Conservation (phyloP, 257 asterid genomes). For the Solanum bukasovii region DNA sequence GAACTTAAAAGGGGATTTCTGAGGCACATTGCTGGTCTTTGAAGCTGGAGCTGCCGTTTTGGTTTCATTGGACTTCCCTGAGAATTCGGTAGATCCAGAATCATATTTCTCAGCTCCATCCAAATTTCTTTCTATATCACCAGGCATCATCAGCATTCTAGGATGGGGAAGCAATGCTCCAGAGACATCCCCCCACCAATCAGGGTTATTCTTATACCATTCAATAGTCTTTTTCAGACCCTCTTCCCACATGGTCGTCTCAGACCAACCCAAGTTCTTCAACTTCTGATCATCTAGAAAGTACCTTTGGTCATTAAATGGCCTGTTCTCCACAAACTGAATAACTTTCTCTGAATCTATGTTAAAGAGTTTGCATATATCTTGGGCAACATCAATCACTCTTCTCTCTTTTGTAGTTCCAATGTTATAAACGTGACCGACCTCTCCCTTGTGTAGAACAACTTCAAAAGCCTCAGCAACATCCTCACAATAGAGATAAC, state of each 20-base stretch:
- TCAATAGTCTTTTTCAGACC: conserved; percentile 15
- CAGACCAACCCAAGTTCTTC: conserved; percentile 11
- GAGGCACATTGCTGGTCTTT: background rate
- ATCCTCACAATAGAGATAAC: conserved; percentile 18
- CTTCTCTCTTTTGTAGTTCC: conserved; percentile 16
- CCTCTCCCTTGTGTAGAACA: conserved; percentile 10
- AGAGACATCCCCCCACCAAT: conserved; percentile 18
- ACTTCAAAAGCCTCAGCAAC: conserved; percentile 18
- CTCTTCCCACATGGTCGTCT: conserved; percentile 9
- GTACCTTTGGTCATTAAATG: conserved; percentile 15
- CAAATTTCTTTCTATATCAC: conserved; percentile 1
- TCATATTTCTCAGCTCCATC: conserved; percentile 2
- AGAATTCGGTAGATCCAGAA: background rate
- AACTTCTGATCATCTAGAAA: conserved; percentile 17
- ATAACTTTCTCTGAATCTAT: conserved; percentile 3
- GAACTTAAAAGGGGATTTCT: conserved; percentile 8
- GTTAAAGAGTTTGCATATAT: conserved; percentile 8
- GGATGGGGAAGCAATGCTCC: conserved; percentile 19
- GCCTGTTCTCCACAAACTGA: conserved; percentile 13
- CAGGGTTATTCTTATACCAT: conserved; percentile 13
- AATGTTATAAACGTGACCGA: conserved; percentile 14
- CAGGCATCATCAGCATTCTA: conserved; percentile 18
- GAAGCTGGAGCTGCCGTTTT: background rate
- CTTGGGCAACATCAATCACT: conserved; percentile 16
- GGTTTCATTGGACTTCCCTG: background rate